Percentiles rank a stretch among this genome's conserved stretches.
Evolutionary conservation across 768 basidiomycete species (phyloP).

Genomic region (Termitomyces sp.): DNA sequence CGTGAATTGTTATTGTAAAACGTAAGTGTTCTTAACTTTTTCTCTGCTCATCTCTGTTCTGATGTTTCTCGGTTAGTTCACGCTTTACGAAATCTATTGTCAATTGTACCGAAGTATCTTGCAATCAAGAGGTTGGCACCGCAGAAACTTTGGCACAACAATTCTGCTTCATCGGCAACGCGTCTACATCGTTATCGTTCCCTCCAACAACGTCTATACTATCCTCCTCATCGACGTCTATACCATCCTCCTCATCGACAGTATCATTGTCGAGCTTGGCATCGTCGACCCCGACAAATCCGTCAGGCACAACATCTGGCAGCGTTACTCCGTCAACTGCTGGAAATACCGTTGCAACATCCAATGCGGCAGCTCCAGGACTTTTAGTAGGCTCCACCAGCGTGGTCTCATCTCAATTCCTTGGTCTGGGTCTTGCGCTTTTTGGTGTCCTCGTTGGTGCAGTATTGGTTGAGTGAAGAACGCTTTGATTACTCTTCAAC

Average conservation of each 20-base stretch:
- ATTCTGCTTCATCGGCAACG: constrained; percentile 38
- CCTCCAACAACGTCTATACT: constrained; percentile 15
- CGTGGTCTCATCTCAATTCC: constrained; percentile 1
- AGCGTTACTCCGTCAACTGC: constrained; percentile 6
- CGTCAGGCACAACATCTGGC: constrained; percentile 11
- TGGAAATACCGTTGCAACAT: constrained; percentile 9
- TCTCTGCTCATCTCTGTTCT: no score
- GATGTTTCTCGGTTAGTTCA: constrained; percentile 20
- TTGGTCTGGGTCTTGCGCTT: constrained; percentile 9
- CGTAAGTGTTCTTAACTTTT: constrained; percentile 23
- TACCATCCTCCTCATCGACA: constrained; percentile 2
- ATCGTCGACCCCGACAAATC: constrained; percentile 9
- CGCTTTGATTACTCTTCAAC: no score
- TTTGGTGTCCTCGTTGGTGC: constrained; percentile 12
- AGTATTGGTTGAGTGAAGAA: constrained; percentile 9
- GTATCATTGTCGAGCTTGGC: constrained; percentile 7
- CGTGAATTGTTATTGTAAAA: constrained; percentile 49
- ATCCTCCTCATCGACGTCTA: constrained; percentile 3
- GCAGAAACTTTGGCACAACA: constrained; percentile 45
- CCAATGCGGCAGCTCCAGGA: constrained; percentile 15
- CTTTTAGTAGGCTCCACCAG: not conserved
- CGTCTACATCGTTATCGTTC: constrained; percentile 23
- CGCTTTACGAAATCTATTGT: constrained; percentile 36
- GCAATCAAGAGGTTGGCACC: constrained; percentile 34
- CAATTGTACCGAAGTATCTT: constrained; percentile 35